Percentiles rank a stretch among this genome's conserved stretches.
phyloP scores from a whole-genome alignment of 257 asterid species.

The Marsdenia floribunda region DNA sequence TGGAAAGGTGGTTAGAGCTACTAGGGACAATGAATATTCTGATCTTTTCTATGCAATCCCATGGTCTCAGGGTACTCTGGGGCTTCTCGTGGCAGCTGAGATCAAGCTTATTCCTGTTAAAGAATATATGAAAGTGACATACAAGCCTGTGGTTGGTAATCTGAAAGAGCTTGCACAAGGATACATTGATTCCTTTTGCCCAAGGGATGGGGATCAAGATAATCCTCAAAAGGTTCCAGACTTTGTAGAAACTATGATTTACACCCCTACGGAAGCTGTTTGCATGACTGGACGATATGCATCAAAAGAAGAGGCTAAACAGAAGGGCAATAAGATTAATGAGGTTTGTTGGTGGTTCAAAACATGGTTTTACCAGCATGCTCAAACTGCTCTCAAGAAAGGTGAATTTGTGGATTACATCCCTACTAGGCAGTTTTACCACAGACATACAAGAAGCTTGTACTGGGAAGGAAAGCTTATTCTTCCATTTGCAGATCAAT shows the following conservation, averaged over 20 bases:
- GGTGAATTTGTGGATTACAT: slow-evolving; percentile 92
- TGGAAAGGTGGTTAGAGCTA: slow-evolving; percentile 81
- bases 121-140: slow-evolving; percentile 88
- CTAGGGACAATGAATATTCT: slow-evolving; percentile 78
- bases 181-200: slow-evolving; percentile 75
- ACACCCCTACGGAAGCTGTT: slow-evolving; percentile 66
- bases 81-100: slow-evolving; percentile 91
- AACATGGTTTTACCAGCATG: slow-evolving; percentile 98
- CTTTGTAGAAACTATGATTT: slow-evolving; percentile 84
- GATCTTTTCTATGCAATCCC: slow-evolving; percentile 91
- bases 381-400: slow-evolving; percentile 77
- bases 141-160: slow-evolving; percentile 74
- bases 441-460: slow-evolving; percentile 91
- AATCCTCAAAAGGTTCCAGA: slow-evolving; percentile 81
- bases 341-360: slow-evolving; percentile 95
- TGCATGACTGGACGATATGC: slow-evolving; percentile 83
- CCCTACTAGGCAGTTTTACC: slow-evolving; percentile 89
- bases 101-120: slow-evolving; percentile 84
- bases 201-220: slow-evolving; percentile 86
- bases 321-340: slow-evolving; percentile 78
- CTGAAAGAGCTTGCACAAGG: slow-evolving; percentile 76
- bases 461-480: slow-evolving; percentile 98
- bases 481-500: slow-evolving; percentile 89
- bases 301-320: slow-evolving; percentile 81
- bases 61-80: slow-evolving; percentile 98